Base-by-base conservation (phyloP, 305 asterid species). In the Caryopteris hybrid region DNA sequence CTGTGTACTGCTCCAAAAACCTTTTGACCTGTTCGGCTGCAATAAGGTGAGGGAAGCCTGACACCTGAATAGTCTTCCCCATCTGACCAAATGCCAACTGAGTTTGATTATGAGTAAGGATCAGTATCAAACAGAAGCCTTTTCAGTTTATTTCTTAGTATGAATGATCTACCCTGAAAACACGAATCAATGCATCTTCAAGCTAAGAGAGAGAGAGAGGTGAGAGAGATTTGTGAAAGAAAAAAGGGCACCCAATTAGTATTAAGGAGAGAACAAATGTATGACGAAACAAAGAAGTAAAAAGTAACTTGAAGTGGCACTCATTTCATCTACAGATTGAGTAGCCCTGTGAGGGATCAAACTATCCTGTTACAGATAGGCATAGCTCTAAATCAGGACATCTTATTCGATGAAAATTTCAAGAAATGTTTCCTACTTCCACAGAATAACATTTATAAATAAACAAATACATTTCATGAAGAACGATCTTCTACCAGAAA, bases 51-150 rank as follows among this genome's bases (percentile, higher is more conserved):
- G 92, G 95, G 70, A 88, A 91, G 21, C 96, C 89, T 16, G 8
- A 80, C 9, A 86, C 58, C 36, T 71, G 88, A 54, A 88, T 67
- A 9, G 97, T 86, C 76, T 77, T 88, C 52, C 84, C 89, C 93
- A 87, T 87, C 39, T 27, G 41, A 41, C 52, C 36, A 17, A 61
- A 62, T 54, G 16, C 11, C 18, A 77, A 56, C 79, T 82, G 74
- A 52, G 43, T 69, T 69, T 65, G 31, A 34, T 45, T 23, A 45
- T 9, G 27, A 68, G 29, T 6, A 64, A 5, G 52, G 13, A 64
- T 64, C 31, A 50, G 8, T 25, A 43, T 38, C 38, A 48, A 36
- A 12, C 45, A 14, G 0, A 13, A 7, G 36, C 17, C 21, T 0
- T 12, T n/a, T n/a, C n/a, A n/a, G n/a, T n/a, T 6, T 17, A 5